Conservation (phyloP, 768 basidiomycete genomes). For the Leccinellum rugosiceps region DNA sequence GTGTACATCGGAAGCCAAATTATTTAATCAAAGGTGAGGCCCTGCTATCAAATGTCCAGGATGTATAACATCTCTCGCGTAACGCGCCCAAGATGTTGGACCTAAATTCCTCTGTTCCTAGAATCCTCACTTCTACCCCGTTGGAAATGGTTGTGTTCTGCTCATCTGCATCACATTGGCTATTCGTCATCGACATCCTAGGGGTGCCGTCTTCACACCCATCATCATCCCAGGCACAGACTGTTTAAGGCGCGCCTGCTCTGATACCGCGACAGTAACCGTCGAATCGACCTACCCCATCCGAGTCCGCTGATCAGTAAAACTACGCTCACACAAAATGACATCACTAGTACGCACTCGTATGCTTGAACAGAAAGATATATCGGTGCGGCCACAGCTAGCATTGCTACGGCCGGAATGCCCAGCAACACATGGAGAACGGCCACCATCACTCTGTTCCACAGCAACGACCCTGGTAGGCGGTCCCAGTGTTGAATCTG, state of each 20-base stretch:
- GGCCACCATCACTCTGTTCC: background rate
- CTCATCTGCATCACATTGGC: too few relatives aligned
- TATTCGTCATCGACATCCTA: too few relatives aligned
- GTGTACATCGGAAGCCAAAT: too few relatives aligned
- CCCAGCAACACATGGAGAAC: conserved; percentile 3
- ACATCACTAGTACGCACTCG: background rate
- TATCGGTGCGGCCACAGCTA: background rate
- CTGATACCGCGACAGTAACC: background rate
- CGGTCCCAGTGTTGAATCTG: background rate
- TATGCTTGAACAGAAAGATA: background rate
- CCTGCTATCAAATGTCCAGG: too few relatives aligned
- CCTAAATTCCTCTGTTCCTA: too few relatives aligned
- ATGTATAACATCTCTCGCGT: too few relatives aligned
- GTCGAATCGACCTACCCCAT: background rate
- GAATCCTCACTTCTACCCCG: too few relatives aligned
- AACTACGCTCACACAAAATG: background rate
- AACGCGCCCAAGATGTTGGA: too few relatives aligned
- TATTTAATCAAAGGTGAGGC: too few relatives aligned
- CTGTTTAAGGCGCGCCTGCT: background rate
- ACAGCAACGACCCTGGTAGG: background rate
- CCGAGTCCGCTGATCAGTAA: background rate
- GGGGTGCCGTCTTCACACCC: too few relatives aligned
- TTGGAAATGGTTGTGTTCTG: too few relatives aligned
- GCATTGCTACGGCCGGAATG: background rate
- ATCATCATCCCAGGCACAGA: too few relatives aligned